phyloP scores from a whole-genome alignment of 495 filamentous ascomycete species.

The Sphaerosporella brunnea region DNA sequence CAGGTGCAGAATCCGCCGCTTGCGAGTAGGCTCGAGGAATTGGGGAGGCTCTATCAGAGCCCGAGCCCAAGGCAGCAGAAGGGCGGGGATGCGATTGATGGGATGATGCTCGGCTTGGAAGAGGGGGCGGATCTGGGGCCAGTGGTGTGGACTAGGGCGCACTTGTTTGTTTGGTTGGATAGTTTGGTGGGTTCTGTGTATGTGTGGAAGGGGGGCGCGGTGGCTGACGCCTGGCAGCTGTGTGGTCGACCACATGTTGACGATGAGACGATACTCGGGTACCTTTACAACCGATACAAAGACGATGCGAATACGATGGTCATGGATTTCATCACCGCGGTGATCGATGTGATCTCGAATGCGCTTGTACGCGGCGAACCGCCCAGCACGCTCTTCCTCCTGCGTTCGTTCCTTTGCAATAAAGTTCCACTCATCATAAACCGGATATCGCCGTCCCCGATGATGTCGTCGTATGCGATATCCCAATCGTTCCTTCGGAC shows the following conservation, averaged over 20 bases:
- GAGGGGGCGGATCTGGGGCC: constrained; percentile 45
- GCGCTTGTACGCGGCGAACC: constrained; percentile 65
- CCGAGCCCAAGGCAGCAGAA: constrained; percentile 36
- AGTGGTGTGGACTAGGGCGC: constrained; percentile 61
- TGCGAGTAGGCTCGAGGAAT: constrained; percentile 22
- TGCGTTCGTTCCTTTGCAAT: constrained; percentile 84
- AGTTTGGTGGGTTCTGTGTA: constrained; percentile 43
- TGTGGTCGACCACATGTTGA: constrained; percentile 67
- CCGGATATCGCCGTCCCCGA: constrained; percentile 37
- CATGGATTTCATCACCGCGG: constrained; percentile 64
- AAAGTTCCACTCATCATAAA: constrained; percentile 68
- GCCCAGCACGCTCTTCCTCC: constrained; percentile 49
- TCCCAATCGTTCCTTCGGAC: constrained; percentile 22
- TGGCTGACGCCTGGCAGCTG: constrained; percentile 34
- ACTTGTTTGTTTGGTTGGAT: constrained; percentile 82
- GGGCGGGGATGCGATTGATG: constrained; percentile 33
- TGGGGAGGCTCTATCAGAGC: constrained; percentile 37
- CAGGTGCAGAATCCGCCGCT: constrained; percentile 28
- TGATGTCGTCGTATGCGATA: constrained; percentile 18
- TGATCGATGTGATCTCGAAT: constrained; percentile 79
- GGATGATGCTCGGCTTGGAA: constrained; percentile 28
- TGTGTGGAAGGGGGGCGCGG: not conserved
- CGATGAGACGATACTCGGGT: constrained; percentile 56
- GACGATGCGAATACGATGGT: constrained; percentile 58
- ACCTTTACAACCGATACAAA: constrained; percentile 69